Base-by-base conservation (phyloP, 2,329 filamentous ascomycete species). In the Stagonosporopsis rhizophila region DNA sequence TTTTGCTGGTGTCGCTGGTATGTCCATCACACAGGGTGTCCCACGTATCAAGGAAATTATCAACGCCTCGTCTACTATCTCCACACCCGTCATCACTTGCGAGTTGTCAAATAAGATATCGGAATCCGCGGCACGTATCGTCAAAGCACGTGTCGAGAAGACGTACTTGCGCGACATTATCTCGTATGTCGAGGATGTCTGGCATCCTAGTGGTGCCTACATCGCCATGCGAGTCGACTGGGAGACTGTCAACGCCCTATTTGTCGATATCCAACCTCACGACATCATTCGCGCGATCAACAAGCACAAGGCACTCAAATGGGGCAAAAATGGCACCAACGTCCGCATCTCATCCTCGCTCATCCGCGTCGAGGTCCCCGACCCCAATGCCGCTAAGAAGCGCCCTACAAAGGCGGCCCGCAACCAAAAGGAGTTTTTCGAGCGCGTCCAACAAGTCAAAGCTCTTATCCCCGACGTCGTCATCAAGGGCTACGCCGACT, bases 21-120 rank as follows among this genome's bases (percentile, higher is more conserved):
- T 99, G 95, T 96, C 92, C 84, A 96, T 99, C 73, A 99, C 95
- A 0, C 92, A 97, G 73, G 95, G 95, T 90, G 95, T 99, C 6
- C 95, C 95, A 1, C 94, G 95, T 88, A 99, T 99, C 81, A 99
- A 99, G 80, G 95, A 99, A 82, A 99, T 99, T 66, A 99, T 99
- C 87, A 99, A 99, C 78, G 95, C 95, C 6, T 96, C 92, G 8
- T 96, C 92, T 75, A 82, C 83, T 45, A 99, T 99, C 77, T 96
- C 90, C 75, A 99, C 95, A 0, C 95, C 95, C 0, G 89, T 99
- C 72, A 96, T 99, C 65, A 87, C 86, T 6, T 98, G 95, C 70
- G 89, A 91, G 4, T 82, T 98, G 5, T 84, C 91, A 61, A 95
- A 92, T 71, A 86, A 88, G 58, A 80, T 84, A 52, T 85, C 89